These are phyloP conservation scores for Phyllosticta capitalensis DNA, from an alignment of 2,329 filamentous ascomycete species.

Conservation along the genomic window DNA sequence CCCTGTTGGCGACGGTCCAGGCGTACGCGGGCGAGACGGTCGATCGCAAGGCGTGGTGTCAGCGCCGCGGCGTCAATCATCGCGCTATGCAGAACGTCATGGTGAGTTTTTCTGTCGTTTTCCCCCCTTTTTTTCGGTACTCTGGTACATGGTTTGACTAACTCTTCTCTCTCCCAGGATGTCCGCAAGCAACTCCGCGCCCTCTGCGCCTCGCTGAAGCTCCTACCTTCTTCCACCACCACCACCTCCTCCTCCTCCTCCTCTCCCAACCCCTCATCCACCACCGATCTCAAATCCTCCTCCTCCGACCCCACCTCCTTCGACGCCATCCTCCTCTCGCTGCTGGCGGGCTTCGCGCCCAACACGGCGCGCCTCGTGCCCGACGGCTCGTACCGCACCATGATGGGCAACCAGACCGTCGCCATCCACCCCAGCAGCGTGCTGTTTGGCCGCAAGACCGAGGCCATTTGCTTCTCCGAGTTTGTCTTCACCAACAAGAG, in stretches of 20 bases:
- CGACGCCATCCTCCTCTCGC: constrained; percentile 47
- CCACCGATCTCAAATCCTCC: constrained; percentile 14
- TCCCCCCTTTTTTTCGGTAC: not conserved
- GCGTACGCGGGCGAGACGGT: constrained; percentile 48
- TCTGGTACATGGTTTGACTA: not conserved
- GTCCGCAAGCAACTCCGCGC: constrained; percentile 52
- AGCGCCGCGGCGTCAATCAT: constrained; percentile 50
- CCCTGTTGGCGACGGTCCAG: constrained; percentile 50
- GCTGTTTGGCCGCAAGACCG: constrained; percentile 49
- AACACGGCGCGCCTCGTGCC: constrained; percentile 52
- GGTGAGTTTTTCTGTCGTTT: constrained; percentile 22
- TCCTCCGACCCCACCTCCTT: constrained; percentile 38
- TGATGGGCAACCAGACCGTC: constrained; percentile 52
- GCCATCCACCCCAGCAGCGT: constrained; percentile 55
- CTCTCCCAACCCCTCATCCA: constrained; percentile 3
- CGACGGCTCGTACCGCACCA: constrained; percentile 52
- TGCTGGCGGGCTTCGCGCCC: constrained; percentile 49
- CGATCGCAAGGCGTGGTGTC: constrained; percentile 52
- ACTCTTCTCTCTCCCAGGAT: constrained; percentile 32
- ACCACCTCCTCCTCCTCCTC: constrained; percentile 2
- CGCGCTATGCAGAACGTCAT: constrained; percentile 57
- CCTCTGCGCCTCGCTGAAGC: constrained; percentile 43
- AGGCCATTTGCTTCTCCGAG: constrained; percentile 56
- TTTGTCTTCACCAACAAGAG: constrained; percentile 57
- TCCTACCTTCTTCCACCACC: too few species aligned